Evolutionary conservation across 202 grass and related monocot species (phyloP), one percentile per base, ranked within the genome.

Genomic region (Zizania palustris): DNA sequence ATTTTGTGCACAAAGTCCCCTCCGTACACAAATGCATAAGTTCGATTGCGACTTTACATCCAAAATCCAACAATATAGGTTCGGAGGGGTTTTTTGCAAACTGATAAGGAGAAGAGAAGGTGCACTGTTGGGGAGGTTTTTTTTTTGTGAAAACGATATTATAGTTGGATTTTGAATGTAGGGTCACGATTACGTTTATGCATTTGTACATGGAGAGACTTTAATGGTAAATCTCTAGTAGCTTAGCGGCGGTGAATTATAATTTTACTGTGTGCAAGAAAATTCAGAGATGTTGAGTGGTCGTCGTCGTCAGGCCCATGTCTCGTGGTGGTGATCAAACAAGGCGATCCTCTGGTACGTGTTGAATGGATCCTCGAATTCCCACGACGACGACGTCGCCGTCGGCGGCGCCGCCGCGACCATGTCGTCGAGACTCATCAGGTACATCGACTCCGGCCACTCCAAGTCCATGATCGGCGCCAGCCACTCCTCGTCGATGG

Each of bases 391-490:
- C 7, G 80, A 28, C 28, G 67, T 57, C 12, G 6, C 2, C 28
- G 28, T 22, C 68, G 12, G 3, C 51, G 51, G 2, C 51, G 51
- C n/a, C n/a, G 51, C 51, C 51, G 78, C 51, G 53, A 83, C 83
- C 65, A 88, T 79, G 45, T 90, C 28, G 28, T 86, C 88, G 60
- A 89, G 76, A 16, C 87, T 82, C 66, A 72, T 82, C 58, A 90
- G 40, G 85, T 85, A 90, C 88, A 88, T 85, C 16, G 88, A 79
- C 38, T 94, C 85, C 10, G 88, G 85, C 92, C 92, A 94, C 74
- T 94, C 85, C 28, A 28, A 28, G 28, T 28, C 28, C 92, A 89
- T 69, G 66, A 82, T 70, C 84, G 81, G 63, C 62, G 75, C 56
- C 7, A 67, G 78, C 87, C 87, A 84, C 44, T 90, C 73, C 7